These are phyloP conservation scores for Haplosporangium sp. DNA, from an alignment of 371 early-diverging fungal genomes.

Conservation along the genomic window DNA sequence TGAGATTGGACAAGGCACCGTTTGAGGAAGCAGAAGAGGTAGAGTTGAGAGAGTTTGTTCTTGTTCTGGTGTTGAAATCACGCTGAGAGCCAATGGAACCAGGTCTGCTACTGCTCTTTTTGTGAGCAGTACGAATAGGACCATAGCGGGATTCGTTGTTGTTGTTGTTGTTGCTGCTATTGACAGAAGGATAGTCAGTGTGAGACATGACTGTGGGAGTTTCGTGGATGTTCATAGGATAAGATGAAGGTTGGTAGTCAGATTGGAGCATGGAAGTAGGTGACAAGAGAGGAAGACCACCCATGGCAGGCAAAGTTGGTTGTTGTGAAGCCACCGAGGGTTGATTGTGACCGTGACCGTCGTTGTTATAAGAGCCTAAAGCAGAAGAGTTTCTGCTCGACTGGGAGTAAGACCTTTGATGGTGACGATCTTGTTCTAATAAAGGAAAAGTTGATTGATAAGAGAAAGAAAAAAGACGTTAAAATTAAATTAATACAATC, in stretches of 20 bases:
- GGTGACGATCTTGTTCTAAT: conserved; percentile 3
- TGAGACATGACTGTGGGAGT: conserved; percentile 45
- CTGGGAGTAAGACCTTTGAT: conserved; percentile 30
- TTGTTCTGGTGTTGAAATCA: conserved; percentile 30
- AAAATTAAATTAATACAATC: too few relatives aligned
- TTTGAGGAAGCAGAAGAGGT: conserved; percentile 39
- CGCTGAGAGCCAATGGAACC: conserved; percentile 25
- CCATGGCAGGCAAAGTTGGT: conserved; percentile 11
- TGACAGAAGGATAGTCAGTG: conserved; percentile 25
- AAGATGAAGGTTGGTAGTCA: conserved; percentile 33
- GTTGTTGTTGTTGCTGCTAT: conserved; percentile 4
- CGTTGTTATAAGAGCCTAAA: not conserved
- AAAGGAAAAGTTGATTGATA: not conserved
- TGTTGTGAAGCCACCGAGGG: conserved; percentile 32
- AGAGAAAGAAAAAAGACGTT: not conserved
- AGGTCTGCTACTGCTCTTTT: conserved; percentile 24
- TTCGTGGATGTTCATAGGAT: conserved; percentile 29
- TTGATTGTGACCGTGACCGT: conserved; percentile 11
- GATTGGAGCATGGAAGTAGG: conserved; percentile 39
- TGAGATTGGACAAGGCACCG: conserved; percentile 27
- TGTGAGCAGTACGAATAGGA: conserved; percentile 14
- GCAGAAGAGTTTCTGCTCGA: conserved; percentile 16
- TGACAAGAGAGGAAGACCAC: conserved; percentile 40
- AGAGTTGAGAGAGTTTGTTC: conserved; percentile 45
- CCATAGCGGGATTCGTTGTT: conserved; percentile 19